A percentile compares a stretch with the other conserved stretches of the same genome.
phyloP scores from a whole-genome alignment of 345 rosid species.

The Triadica sebifera region DNA sequence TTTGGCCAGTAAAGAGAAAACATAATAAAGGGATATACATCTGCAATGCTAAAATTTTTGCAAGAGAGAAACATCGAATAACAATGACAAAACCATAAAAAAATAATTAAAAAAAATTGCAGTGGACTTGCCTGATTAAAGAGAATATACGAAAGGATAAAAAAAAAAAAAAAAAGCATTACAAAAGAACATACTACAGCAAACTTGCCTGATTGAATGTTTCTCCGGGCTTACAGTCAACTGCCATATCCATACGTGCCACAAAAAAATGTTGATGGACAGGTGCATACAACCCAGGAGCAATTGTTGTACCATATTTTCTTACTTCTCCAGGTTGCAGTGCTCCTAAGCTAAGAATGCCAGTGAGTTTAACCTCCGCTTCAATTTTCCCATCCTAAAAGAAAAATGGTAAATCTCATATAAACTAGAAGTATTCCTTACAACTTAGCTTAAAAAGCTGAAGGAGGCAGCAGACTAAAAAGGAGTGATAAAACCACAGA shows the following conservation, averaged over 20 bases:
- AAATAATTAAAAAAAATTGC: too few species aligned
- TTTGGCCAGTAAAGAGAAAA: too few species aligned
- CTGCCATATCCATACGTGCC: conserved; percentile 94
- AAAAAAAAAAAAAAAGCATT: too few species aligned
- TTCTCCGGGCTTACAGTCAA: conserved; percentile 87
- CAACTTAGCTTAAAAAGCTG: not conserved
- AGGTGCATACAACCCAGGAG: conserved; percentile 89
- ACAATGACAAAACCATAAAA: too few species aligned
- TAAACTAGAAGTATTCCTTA: too few species aligned
- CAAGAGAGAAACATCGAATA: too few species aligned
- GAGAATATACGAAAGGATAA: too few species aligned
- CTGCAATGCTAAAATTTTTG: too few species aligned
- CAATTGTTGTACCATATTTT: conserved; percentile 88
- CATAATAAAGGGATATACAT: too few species aligned
- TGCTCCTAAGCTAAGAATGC: conserved; percentile 93
- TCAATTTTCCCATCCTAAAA: conserved; percentile 91
- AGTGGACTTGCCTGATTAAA: conserved; percentile 41
- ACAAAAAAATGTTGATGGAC: conserved; percentile 94
- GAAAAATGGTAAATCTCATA: not conserved
- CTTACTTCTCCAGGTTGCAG: conserved; percentile 84
- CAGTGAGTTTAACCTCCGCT: conserved; percentile 93
- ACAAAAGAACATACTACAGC: too few species aligned
- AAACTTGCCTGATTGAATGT: too few species aligned
- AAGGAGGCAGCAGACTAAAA: not conserved
- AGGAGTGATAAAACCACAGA: not conserved